Evolutionary conservation across 1,139 yeast genomes (phyloP).

Genomic region (Diutina siamensis): DNA sequence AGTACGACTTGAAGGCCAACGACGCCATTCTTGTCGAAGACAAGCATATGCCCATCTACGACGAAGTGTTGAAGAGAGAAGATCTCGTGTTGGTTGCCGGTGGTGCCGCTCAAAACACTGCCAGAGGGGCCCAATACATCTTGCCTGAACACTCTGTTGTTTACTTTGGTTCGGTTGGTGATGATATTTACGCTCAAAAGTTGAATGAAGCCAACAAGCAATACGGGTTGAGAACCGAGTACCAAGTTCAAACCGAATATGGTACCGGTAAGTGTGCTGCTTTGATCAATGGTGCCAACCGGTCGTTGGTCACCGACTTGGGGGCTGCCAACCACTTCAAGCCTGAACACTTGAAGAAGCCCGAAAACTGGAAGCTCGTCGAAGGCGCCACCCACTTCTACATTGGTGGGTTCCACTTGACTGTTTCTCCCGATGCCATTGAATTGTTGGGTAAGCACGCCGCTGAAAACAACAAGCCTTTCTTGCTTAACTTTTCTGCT

Average conservation of each 20-base stretch:
- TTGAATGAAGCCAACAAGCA: constrained; percentile 70
- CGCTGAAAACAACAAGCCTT: constrained; percentile 72
- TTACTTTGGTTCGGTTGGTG: constrained; percentile 94
- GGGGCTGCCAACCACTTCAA: constrained; percentile 98
- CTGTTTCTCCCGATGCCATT: constrained; percentile 95
- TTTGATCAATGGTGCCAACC: constrained; percentile 72
- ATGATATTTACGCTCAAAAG: constrained; percentile 77
- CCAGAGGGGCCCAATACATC: constrained; percentile 94
- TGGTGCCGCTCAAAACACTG: constrained; percentile 99
- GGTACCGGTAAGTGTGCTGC: constrained; percentile 99
- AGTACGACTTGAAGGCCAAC: constrained; percentile 78
- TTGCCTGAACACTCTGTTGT: constrained; percentile 75
- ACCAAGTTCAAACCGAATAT: constrained; percentile 62
- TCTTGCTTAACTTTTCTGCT: constrained; percentile 83
- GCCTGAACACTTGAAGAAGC: constrained; percentile 73
- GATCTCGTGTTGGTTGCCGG: constrained; percentile 80
- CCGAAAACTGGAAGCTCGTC: constrained; percentile 84
- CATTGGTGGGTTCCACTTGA: constrained; percentile 97
- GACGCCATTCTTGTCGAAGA: constrained; percentile 92
- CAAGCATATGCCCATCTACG: constrained; percentile 76
- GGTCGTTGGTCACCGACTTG: constrained; percentile 91
- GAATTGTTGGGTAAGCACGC: constrained; percentile 83
- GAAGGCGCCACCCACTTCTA: constrained; percentile 74
- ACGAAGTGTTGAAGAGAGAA: constrained; percentile 54
- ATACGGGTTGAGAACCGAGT: constrained; percentile 82